Percentiles rank a stretch among this genome's conserved stretches.
These are phyloP conservation scores for Pleurotus cornucopiae DNA, from an alignment of 768 basidiomycete genomes.

Conservation along the genomic window DNA sequence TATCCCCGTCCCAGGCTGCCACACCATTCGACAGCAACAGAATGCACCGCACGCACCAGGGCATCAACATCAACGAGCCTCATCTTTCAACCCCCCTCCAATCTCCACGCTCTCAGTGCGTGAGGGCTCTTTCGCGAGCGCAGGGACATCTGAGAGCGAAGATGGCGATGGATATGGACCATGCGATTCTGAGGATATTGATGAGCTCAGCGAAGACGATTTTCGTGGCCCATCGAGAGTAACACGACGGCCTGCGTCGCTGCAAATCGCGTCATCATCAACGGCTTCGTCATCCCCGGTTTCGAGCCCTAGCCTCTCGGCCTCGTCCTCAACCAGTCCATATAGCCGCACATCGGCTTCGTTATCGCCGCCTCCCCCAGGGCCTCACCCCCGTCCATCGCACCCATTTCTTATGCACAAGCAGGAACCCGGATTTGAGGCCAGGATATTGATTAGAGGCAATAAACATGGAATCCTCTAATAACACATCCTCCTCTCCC, in stretches of 20 bases:
- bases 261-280: background rate
- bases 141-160: background rate
- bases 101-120: slow-evolving; percentile 1
- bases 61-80: background rate
- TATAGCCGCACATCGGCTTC: background rate
- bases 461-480: too few species aligned
- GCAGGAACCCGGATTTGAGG: too few species aligned
- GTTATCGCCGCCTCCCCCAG: background rate
- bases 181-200: background rate
- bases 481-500: too few species aligned
- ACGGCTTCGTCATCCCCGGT: background rate
- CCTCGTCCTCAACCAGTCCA: background rate
- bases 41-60: background rate
- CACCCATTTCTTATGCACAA: too few species aligned
- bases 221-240: background rate
- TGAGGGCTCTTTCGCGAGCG: background rate
- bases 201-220: slow-evolving; percentile 3
- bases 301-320: slow-evolving; percentile 1
- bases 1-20: background rate
- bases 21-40: background rate
- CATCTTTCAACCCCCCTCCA: background rate
- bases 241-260: too few species aligned
- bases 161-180: background rate
- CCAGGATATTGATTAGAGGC: too few species aligned
- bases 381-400: too few species aligned